Evolutionary conservation across 2,329 filamentous ascomycete genomes (phyloP), one percentile per base, ranked within the genome.

Genomic region (Zalaria obscura): DNA sequence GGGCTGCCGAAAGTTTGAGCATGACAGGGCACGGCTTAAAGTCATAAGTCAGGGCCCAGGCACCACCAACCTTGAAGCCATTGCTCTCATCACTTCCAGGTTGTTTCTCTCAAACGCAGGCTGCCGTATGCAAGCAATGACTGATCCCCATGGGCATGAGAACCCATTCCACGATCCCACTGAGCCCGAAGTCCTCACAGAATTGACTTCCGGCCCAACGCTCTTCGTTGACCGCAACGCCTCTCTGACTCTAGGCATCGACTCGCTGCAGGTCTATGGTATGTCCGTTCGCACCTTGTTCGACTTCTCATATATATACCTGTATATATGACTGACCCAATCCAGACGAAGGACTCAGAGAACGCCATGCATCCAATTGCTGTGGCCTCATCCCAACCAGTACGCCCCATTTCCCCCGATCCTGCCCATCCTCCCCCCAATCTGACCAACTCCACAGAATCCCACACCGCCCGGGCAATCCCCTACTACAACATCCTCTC

Each of bases 401-500:
- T 76, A 62, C 47, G 57, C 48, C 33, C 48, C 33, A 29, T 37
- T 26, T 8, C 3, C 8, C 8, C 10, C 3, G n/a, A 25, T 3
- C 6, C 29, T 10, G 4, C 18, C 29, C n/a, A 11, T 42, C 36
- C 37, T 36, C 36, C 42, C 44, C 38, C 32, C 29, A 40, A 39
- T n/a, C 5, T 34, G 8, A 9, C 10, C 25, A 33, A 25, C 28
- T 36, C 37, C 32, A 25, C 31, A 40, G 34, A 32, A 35, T 57
- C 64, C 27, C 70, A 72, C 45, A 63, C 65, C 28, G 74, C 68
- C 27, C 66, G 67, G 47, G 67, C 72, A 4, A 80, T 95, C 27
- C 78, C 83, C 2, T 80, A 86, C 46, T 88, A 84, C 65, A 83
- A 93, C 57, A 66, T 95, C 46, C 76, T 95, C 38, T 93, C 85